A percentile compares a stretch with the other conserved stretches of the same genome.
Evolutionary conservation across 1,284 basidiomycete genomes (phyloP).

Genomic region (Cryptococcus jaspeensis): DNA sequence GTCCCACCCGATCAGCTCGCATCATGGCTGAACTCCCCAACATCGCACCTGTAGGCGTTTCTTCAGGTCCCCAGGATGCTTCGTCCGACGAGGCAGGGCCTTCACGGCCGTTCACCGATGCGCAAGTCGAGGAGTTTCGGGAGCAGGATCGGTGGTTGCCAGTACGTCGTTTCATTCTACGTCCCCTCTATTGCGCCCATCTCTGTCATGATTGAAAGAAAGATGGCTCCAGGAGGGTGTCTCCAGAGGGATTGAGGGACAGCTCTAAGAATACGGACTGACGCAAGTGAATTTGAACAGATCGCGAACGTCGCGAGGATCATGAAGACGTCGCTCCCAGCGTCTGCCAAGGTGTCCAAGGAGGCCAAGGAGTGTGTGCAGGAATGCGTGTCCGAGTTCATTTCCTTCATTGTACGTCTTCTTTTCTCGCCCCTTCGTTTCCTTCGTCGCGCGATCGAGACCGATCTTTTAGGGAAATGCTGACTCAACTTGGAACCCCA

Average conservation of each 20-base stretch:
- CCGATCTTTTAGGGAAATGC: background rate
- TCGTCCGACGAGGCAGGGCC: slow-evolving; percentile 2
- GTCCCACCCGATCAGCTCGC: background rate
- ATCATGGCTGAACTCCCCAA: slow-evolving; percentile 5
- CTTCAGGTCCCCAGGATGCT: background rate
- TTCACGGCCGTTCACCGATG: slow-evolving; percentile 66
- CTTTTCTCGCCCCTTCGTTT: background rate
- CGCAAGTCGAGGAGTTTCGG: slow-evolving; percentile 85
- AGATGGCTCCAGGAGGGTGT: background rate
- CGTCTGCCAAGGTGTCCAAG: slow-evolving; percentile 93
- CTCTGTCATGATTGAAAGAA: background rate
- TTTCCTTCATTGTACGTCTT: slow-evolving; percentile 71
- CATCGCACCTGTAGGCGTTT: slow-evolving; percentile 16
- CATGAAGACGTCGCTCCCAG: slow-evolving; percentile 86
- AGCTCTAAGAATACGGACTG: slow-evolving; percentile 12
- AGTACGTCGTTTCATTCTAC: slow-evolving; percentile 55
- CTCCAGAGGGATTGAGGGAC: background rate
- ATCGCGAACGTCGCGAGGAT: slow-evolving; percentile 94
- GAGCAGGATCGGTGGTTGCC: slow-evolving; percentile 90
- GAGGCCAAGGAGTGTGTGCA: slow-evolving; percentile 96
- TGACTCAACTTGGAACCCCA: slow-evolving; percentile 1
- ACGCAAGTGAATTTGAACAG: slow-evolving; percentile 50
- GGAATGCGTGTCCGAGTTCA: slow-evolving; percentile 94
- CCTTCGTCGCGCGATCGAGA: background rate
- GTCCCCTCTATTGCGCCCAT: background rate